These are phyloP conservation scores for Abelmoschus esculentus DNA, from an alignment of 345 rosid genomes.

Conservation along the genomic window DNA sequence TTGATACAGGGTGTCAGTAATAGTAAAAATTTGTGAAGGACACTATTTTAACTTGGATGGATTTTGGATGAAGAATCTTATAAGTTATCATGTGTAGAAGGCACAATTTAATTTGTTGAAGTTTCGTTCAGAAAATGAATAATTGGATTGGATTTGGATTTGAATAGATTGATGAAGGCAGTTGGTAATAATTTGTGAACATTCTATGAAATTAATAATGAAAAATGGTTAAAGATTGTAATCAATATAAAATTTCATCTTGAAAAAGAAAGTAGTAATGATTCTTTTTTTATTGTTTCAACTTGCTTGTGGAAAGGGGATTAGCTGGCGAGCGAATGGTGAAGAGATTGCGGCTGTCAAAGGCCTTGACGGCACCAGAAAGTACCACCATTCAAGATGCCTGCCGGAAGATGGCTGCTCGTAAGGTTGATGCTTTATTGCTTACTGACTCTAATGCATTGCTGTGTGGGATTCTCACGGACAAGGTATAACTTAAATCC, in stretches of 20 bases:
- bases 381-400: slow-evolving; percentile 74
- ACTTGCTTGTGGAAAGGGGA: slow-evolving; percentile 42
- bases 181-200: neutral
- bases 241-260: neutral
- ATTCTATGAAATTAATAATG: neutral
- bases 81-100: neutral
- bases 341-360: slow-evolving; percentile 74
- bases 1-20: neutral
- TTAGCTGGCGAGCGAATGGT: slow-evolving; percentile 90
- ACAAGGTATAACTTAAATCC: slow-evolving; percentile 46
- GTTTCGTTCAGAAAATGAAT: neutral
- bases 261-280: neutral
- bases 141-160: neutral
- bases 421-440: slow-evolving; percentile 85
- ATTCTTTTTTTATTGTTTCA: neutral
- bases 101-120: neutral
- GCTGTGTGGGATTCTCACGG: slow-evolving; percentile 98
- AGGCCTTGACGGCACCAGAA: slow-evolving; percentile 89
- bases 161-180: neutral
- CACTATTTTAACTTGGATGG: neutral
- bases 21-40: neutral
- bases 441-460: slow-evolving; percentile 88
- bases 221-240: neutral
- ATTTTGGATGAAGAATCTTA: neutral
- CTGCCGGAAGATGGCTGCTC: slow-evolving; percentile 92